These are phyloP conservation scores for Phellopilus nigrolimitatus DNA, from an alignment of 1,284 basidiomycete genomes.

Conservation along the genomic window DNA sequence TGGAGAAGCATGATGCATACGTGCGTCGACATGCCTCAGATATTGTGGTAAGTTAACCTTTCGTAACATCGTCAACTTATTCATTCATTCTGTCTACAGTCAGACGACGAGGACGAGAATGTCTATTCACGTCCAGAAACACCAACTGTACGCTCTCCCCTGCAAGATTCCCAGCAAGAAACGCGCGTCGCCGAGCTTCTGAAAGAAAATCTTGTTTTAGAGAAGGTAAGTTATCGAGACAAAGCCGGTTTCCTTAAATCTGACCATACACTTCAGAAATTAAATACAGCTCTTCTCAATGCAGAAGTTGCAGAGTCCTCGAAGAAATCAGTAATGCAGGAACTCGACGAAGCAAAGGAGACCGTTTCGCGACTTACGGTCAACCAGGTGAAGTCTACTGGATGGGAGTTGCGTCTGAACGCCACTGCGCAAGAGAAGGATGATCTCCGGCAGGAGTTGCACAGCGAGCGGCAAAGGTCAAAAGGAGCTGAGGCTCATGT, in stretches of 20 bases:
- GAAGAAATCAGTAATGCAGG: slow-evolving; percentile 68
- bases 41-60: background rate
- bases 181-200: slow-evolving; percentile 40
- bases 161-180: slow-evolving; percentile 29
- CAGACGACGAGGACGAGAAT: slow-evolving; percentile 7
- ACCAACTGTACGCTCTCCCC: slow-evolving; percentile 8
- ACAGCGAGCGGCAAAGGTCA: slow-evolving; percentile 66
- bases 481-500: slow-evolving; percentile 67
- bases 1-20: slow-evolving; percentile 84
- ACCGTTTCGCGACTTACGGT: slow-evolving; percentile 66
- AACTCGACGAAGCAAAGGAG: slow-evolving; percentile 73
- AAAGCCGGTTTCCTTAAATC: background rate
- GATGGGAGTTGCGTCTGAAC: slow-evolving; percentile 65
- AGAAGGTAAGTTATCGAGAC: slow-evolving; percentile 48
- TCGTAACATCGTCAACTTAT: background rate
- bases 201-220: slow-evolving; percentile 57
- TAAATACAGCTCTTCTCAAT: slow-evolving; percentile 78
- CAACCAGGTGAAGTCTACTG: slow-evolving; percentile 64
- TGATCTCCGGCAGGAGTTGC: slow-evolving; percentile 81
- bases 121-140: slow-evolving; percentile 16
- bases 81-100: slow-evolving; percentile 11
- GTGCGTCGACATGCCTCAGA: slow-evolving; percentile 59
- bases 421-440: slow-evolving; percentile 68
- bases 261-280: slow-evolving; percentile 42
- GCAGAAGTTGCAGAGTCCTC: slow-evolving; percentile 79